Base-by-base conservation (phyloP, 371 early-diverging fungal species). In the Syncephalastrum racemosum region DNA sequence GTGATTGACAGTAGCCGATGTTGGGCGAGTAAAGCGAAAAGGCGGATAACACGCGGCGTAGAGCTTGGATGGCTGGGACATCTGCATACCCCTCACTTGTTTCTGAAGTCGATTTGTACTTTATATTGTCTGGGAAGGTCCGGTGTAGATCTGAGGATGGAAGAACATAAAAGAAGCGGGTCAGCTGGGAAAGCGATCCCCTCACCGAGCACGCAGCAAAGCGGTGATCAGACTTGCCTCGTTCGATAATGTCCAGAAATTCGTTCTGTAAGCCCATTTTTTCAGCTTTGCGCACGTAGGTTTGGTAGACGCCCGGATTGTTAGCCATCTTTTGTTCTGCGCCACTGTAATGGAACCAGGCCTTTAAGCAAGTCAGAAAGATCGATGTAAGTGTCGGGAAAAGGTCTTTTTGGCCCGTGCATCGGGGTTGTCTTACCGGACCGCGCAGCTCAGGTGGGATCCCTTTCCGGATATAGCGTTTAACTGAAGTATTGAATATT, bases 381-480 rank as follows among this genome's bases (percentile, higher is more conserved):
- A 47, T 31, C 36, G 10, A 31, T 31, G 12, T 31, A 2, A 31
- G 36, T 31, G 10, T 31, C 10, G 36, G 36, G 2, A 31, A 31
- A 12, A 31, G 36, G 12, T 8, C 10, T 10, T 31, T 8, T 31
- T 8, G 36, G 36, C 10, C 36, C 36, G 36, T 31, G 36, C 36
- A 12, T 12, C 36, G 10, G 10, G 39, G 10, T 31, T 31, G 36
- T 12, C 36, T 63, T 79, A 89, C 90, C 68, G 87, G 64, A 54
- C 88, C 85, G 40, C 94, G 80, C 15, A 89, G 56, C n/a, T 85
- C 81, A 8, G 86, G 69, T 46, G 94, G 94, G 52, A 94, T 87
- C 8, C 94, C 94, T 68, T 91, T 91, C 25, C 93, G 84, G 42
- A 94, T 81, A 55, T 88, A 88, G 44, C 91, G 74, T 56, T 92